Evolutionary conservation across 2,329 filamentous ascomycete genomes (phyloP).

Genomic region (Fusarium gaditjirri): DNA sequence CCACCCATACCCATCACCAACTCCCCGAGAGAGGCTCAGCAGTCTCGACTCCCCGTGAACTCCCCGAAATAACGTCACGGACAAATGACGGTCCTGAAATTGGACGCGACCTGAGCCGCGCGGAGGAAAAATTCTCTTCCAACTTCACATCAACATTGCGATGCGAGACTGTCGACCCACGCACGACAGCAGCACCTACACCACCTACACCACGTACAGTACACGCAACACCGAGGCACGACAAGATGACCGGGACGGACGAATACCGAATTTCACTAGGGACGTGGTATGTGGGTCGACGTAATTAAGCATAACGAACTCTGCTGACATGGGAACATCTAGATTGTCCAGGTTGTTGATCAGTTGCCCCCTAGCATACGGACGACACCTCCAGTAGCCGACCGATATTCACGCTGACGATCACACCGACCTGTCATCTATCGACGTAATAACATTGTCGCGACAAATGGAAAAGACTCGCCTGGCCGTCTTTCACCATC

Average conservation of each 20-base stretch:
- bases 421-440: constrained; percentile 14
- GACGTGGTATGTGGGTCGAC: constrained; percentile 25
- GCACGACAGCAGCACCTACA: background rate
- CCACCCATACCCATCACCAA: constrained; percentile 7
- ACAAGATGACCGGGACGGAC: background rate
- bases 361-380: background rate
- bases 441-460: background rate
- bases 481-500: constrained; percentile 36
- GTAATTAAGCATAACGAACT: constrained; percentile 32
- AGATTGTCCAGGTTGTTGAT: constrained; percentile 16
- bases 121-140: constrained; percentile 1
- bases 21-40: constrained; percentile 16
- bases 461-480: background rate
- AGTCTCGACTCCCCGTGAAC: constrained; percentile 21
- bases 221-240: background rate
- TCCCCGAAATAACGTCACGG: constrained; percentile 24
- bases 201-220: background rate
- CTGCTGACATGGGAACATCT: constrained; percentile 16
- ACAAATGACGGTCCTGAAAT: constrained; percentile 16
- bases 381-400: background rate
- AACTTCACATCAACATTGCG: constrained; percentile 15
- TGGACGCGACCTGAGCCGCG: constrained; percentile 5
- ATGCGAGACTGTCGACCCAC: background rate
- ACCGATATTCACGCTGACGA: background rate
- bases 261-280: constrained; percentile 2